Conservation (phyloP, 2,329 filamentous ascomycete species). For the Camillea tinctor region DNA sequence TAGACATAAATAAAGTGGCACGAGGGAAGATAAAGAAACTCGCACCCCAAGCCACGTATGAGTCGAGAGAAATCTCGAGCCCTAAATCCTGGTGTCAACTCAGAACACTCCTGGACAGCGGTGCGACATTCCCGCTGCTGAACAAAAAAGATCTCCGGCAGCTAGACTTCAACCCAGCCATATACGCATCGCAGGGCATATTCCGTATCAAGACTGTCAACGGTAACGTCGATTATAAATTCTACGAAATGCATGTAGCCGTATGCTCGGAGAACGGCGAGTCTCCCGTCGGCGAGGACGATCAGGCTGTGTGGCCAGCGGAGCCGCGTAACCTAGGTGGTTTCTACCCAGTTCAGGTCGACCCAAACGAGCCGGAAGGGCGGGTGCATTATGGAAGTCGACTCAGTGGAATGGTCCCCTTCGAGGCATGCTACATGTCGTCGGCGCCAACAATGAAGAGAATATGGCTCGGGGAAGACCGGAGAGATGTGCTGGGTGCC, state of each 20-base stretch:
- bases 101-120: conserved; percentile 41
- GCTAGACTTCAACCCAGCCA: conserved; percentile 33
- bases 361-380: conserved; percentile 2
- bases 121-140: conserved; percentile 42
- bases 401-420: conserved; percentile 43
- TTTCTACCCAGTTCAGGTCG: conserved; percentile 30
- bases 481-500: conserved; percentile 43
- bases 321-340: conserved; percentile 25
- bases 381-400: conserved; percentile 23
- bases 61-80: conserved; percentile 9
- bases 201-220: conserved; percentile 21
- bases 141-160: conserved; percentile 33
- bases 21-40: neutral
- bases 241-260: conserved; percentile 37
- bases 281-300: conserved; percentile 29
- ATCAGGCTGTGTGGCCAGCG: conserved; percentile 23
- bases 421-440: conserved; percentile 41
- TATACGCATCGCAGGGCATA: conserved; percentile 38
- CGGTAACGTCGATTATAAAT: conserved; percentile 14
- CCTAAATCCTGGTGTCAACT: conserved; percentile 27
- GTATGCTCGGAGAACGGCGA: conserved; percentile 26
- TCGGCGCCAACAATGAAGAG: conserved; percentile 36
- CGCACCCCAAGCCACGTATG: neutral
- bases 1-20: conserved; percentile 14
- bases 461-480: conserved; percentile 43